A percentile compares a stretch with the other conserved stretches of the same genome.
Evolutionary conservation across 2,329 filamentous ascomycete species (phyloP).

Genomic region (Helicocarpus griseus): DNA sequence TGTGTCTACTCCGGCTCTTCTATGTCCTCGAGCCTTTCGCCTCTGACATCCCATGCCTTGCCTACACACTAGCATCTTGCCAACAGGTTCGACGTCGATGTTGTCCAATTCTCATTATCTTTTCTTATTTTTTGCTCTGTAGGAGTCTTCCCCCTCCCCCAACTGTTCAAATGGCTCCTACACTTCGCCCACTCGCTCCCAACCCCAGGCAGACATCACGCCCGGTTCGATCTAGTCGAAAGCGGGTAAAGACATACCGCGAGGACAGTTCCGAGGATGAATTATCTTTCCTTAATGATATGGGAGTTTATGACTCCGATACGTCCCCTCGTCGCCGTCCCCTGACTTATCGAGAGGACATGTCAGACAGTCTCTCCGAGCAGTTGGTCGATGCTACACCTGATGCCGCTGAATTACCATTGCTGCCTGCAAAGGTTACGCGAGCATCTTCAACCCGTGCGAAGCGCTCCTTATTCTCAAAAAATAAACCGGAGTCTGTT

Average conservation of each 20-base stretch:
- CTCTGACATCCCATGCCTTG: background rate
- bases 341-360: background rate
- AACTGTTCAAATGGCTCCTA: constrained; percentile 21
- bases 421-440: constrained; percentile 1
- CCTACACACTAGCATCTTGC: background rate
- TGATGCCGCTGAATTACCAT: background rate
- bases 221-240: constrained; percentile 27
- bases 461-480: constrained; percentile 9
- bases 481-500: constrained; percentile 7
- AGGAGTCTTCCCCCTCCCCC: background rate
- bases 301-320: background rate
- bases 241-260: constrained; percentile 27
- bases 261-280: constrained; percentile 27
- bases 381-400: background rate
- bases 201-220: constrained; percentile 15
- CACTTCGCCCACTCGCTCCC: constrained; percentile 13
- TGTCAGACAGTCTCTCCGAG: background rate
- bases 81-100: no score
- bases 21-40: no score
- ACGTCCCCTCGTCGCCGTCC: background rate
- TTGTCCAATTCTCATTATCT: background rate
- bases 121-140: background rate
- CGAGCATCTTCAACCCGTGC: constrained; percentile 6
- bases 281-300: constrained; percentile 6
- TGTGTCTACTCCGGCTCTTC: no score